Evolutionary conservation across 208 protist genomes (phyloP), one percentile per base, ranked within the genome.

Genomic region (Leishmania tarentolae): DNA sequence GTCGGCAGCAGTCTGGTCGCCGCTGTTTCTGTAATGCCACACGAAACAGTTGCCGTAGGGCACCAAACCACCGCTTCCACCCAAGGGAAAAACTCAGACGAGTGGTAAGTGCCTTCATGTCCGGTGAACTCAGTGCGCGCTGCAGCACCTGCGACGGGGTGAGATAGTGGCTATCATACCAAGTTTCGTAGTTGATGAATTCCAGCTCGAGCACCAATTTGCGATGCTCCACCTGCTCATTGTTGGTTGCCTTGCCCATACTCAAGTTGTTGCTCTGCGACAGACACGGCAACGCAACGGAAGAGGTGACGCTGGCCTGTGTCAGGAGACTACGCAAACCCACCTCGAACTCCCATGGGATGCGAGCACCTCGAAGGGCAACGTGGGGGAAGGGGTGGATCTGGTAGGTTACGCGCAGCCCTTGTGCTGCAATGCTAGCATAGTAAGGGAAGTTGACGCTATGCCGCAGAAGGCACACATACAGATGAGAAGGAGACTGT

Each of bases 241-340:
- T 17, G 7, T n/a, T 31, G 70, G 24, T 13, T 24, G n/a, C 31
- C 28, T 11, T 21, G 42, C n/a, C n/a, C n/a, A 3, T 75, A 9
- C 11, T n/a, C 9, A 21, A 44, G 15, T 28, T 57, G 70, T 21
- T 13, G 42, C 13, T 37, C 28, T 80, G 31, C 31, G 46, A 79
- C 35, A 80, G 9, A 53, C 50, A 71, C 40, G 75, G 76, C 6
- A 84, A 35, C 2, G 53, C 81, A 42, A 84, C 76, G 52, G 76
- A 84, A 9, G 81, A 70, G 21, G 81, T 76, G 7, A 84, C 59
- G 59, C 78, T 78, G 19, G 81, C 81, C 21, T 73, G 65, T 9
- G 70, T 47, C 7, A 80, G 24, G 44, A 84, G 66, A 6, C 44
- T 42, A 17, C 76, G 75, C 56, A 84, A 61, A 1, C 28, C 53